phyloP scores from a whole-genome alignment of 208 protist genomes.

The Sergeia podlipaevii region DNA sequence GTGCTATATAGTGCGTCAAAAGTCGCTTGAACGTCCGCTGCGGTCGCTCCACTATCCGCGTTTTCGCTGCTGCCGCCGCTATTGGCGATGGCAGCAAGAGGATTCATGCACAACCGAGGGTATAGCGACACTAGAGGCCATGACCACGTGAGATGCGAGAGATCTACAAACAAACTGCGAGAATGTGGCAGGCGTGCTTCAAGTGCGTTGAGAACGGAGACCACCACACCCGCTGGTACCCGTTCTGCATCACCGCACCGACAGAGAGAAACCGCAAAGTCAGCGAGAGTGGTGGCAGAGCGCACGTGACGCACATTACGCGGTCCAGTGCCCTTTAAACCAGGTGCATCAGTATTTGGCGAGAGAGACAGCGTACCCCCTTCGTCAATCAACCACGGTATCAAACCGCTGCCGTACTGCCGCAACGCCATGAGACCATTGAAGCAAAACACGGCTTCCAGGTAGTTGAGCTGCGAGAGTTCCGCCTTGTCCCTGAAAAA shows the following conservation, averaged over 20 bases:
- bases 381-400: conserved; percentile 19
- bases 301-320: conserved; percentile 6
- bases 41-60: neutral
- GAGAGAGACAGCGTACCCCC: neutral
- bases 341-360: neutral
- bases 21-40: conserved; percentile 1
- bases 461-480: conserved; percentile 19
- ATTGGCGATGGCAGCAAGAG: neutral
- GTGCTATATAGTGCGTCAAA: conserved; percentile 9
- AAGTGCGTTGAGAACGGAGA: conserved; percentile 5
- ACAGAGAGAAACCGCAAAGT: conserved; percentile 26
- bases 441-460: conserved; percentile 48
- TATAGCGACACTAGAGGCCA: conserved; percentile 14
- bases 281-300: conserved; percentile 30
- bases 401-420: conserved; percentile 40
- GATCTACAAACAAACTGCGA: conserved; percentile 31
- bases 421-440: conserved; percentile 46
- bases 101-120: conserved; percentile 5
- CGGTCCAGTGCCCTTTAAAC: neutral
- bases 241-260: conserved; percentile 17
- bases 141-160: conserved; percentile 18
- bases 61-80: neutral
- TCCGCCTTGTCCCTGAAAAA: conserved; percentile 35
- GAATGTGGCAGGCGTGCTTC: conserved; percentile 9
- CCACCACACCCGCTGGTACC: conserved; percentile 14